phyloP scores from a whole-genome alignment of 163 green algal species.

The Scenedesmus sp. region DNA sequence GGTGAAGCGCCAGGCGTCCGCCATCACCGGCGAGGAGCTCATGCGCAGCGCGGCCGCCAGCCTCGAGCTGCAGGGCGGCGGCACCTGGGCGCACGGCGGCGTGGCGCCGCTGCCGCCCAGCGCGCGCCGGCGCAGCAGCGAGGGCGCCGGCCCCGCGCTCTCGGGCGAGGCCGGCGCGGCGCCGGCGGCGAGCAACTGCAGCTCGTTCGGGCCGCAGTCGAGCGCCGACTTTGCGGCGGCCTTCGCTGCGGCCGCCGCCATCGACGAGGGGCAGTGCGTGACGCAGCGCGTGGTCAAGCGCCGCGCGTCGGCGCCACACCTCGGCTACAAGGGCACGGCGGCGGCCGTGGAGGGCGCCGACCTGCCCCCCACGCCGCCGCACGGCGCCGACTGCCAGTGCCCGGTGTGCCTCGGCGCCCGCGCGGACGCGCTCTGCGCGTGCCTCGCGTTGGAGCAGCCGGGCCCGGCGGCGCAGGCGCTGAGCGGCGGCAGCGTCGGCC shows the following conservation, averaged over 20 bases:
- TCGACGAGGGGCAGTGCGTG: too few species aligned
- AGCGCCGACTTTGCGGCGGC: too few species aligned
- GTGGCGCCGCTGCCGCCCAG: not conserved
- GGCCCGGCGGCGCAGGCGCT: too few species aligned
- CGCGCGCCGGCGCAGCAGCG: not conserved
- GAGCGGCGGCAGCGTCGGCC: not conserved
- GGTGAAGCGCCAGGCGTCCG: not conserved
- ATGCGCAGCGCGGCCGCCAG: not conserved
- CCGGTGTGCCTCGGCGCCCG: not conserved
- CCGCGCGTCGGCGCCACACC: not conserved
- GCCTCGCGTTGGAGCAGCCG: not conserved
- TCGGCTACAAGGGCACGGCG: not conserved
- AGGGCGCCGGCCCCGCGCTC: too few species aligned
- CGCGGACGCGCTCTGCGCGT: not conserved
- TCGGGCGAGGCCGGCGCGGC: too few species aligned
- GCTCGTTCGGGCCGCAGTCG: too few species aligned
- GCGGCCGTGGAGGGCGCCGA: too few species aligned
- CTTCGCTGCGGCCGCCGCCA: too few species aligned
- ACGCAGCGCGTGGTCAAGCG: not conserved
- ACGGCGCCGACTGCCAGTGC: not conserved
- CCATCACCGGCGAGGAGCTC: not conserved
- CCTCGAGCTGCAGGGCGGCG: too few species aligned
- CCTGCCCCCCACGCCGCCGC: too few species aligned
- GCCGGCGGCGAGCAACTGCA: too few species aligned
- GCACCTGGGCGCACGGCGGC: not conserved